Conservation (phyloP, 805 yeast species). For the Ogataea sp. region DNA sequence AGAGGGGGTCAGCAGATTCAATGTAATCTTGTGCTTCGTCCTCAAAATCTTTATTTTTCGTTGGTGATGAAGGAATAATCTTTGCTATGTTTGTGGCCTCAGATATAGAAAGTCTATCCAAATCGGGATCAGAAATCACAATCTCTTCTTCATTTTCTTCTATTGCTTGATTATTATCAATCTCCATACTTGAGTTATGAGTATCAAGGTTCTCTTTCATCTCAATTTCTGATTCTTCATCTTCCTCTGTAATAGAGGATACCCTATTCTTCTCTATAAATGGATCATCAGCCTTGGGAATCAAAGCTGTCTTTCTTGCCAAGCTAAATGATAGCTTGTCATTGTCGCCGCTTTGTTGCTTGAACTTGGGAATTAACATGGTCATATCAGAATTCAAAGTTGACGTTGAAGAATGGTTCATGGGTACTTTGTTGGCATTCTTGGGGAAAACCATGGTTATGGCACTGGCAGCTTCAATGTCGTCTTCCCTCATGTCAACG, state of each 20-base stretch:
- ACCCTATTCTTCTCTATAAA: constrained; percentile 14
- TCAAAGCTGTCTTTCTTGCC: constrained; percentile 1
- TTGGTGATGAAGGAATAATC: not conserved
- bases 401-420: not conserved
- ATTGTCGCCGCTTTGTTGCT: not conserved
- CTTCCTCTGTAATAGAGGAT: constrained; percentile 1
- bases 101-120: not conserved
- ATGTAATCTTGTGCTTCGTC: constrained; percentile 10
- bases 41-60: not conserved
- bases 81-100: not conserved
- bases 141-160: constrained; percentile 6
- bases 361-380: constrained; percentile 26
- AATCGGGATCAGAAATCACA: constrained; percentile 4
- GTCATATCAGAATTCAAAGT: constrained; percentile 27
- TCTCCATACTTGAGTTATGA: constrained; percentile 5
- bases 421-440: not conserved
- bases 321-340: constrained; percentile 2
- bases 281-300: constrained; percentile 1
- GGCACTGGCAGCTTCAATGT: constrained; percentile 14
- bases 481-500: constrained; percentile 2
- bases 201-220: too few relatives aligned
- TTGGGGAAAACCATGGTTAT: constrained; percentile 18
- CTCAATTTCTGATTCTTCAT: too few relatives aligned
- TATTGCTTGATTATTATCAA: constrained; percentile 6
- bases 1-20: constrained; percentile 17